Conservation (phyloP, 176 grass and related monocot species). For the Musa itinerans region DNA sequence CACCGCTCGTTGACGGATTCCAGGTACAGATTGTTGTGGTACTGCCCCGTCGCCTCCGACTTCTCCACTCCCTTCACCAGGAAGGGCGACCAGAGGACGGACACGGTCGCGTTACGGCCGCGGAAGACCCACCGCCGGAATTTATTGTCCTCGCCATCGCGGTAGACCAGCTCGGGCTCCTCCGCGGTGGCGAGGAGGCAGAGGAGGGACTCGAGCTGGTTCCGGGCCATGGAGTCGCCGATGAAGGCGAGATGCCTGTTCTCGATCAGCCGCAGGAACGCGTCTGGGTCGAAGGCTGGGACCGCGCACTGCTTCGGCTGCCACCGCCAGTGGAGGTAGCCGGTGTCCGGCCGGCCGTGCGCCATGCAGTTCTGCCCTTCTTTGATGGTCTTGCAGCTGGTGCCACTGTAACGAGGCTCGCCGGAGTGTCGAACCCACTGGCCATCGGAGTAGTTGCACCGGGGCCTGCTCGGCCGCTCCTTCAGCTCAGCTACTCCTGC, state of each 20-base stretch:
- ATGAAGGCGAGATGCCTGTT: conserved; percentile 65
- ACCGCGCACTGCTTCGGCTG: conserved; percentile 40
- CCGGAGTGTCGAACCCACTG: conserved; percentile 48
- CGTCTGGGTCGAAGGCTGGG: conserved; percentile 44
- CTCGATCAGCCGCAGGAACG: conserved; percentile 44
- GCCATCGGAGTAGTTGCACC: conserved; percentile 58
- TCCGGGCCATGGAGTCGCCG: conserved; percentile 74
- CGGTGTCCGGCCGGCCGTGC: conserved; percentile 67
- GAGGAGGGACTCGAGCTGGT: conserved; percentile 73
- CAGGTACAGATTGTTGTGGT: conserved; percentile 67
- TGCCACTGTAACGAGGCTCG: conserved; percentile 46
- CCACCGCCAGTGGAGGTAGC: conserved; percentile 80
- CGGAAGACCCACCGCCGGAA: conserved; percentile 64
- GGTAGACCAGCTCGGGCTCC: conserved; percentile 37
- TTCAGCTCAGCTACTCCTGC: neutral
- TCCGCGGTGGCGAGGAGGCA: conserved; percentile 53
- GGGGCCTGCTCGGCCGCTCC: neutral
- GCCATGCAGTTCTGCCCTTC: conserved; percentile 87
- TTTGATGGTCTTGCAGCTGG: conserved; percentile 64
- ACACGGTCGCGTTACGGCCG: conserved; percentile 49
- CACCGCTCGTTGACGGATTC: conserved; percentile 62
- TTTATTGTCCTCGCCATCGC: conserved; percentile 37
- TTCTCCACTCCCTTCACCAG: conserved; percentile 57
- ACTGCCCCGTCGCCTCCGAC: conserved; percentile 35
- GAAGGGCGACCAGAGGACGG: conserved; percentile 82